Conservation (phyloP, 129 eudicot genomes). For the Centrapalus pauciflorus region DNA sequence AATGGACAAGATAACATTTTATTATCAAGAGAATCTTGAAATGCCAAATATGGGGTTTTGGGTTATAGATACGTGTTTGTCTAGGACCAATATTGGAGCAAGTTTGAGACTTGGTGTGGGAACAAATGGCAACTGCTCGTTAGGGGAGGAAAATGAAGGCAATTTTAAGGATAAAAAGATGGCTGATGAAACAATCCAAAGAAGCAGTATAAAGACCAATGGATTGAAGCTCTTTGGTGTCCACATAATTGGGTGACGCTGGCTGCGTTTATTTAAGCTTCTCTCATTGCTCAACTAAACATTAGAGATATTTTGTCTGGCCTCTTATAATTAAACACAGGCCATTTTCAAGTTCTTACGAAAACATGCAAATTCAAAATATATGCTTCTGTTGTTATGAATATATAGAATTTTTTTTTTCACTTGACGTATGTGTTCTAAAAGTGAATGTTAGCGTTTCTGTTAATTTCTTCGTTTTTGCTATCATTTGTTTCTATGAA, state of each 20-base stretch:
- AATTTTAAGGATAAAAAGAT: constrained; percentile 6
- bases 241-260: constrained; percentile 22
- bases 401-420: too few relatives aligned
- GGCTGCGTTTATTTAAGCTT: neutral
- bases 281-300: neutral
- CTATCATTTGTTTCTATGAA: too few relatives aligned
- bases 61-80: constrained; percentile 44
- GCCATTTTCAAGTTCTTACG: neutral
- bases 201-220: constrained; percentile 14
- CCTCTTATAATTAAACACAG: too few relatives aligned
- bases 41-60: constrained; percentile 13
- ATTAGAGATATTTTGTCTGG: neutral
- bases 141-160: neutral
- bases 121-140: too few relatives aligned
- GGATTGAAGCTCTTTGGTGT: constrained; percentile 69
- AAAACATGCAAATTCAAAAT: neutral
- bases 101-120: constrained; percentile 21
- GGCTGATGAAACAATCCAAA: constrained; percentile 13
- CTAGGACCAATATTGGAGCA: neutral
- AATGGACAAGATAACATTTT: constrained; percentile 56
- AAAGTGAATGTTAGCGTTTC: too few relatives aligned
- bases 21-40: constrained; percentile 22
- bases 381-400: neutral
- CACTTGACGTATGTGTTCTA: too few relatives aligned
- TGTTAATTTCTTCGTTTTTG: too few relatives aligned